Evolutionary conservation across 1,284 basidiomycete species (phyloP), one percentile per base, ranked within the genome.

Genomic region (Melampsora americana): DNA sequence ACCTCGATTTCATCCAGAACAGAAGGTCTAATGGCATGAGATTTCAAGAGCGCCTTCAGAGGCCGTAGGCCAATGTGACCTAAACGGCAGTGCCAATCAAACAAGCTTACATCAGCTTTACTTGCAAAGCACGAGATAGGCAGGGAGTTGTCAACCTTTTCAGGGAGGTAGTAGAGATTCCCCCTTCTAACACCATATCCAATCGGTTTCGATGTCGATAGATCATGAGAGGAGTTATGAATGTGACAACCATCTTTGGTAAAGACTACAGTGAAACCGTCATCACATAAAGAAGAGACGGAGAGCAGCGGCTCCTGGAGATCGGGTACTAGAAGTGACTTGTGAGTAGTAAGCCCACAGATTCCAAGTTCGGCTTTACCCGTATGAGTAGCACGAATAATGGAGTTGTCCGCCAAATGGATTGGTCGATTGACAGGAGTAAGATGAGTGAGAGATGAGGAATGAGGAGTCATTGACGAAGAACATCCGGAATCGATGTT

Each of bases 401-500:
- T n/a, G n/a, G 67, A 69, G n/a, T 59, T 30, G 32, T 67, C 44
- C 11, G 66, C 66, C 3, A 60, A 56, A 42, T 28, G 44, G 26
- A 67, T 44, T 4, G 66, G 18, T 18, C 44, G 48, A 26, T 5
- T 5, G 44, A 18, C 66, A 20, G 46, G 20, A 20, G n/a, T 11
- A 20, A 48, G 46, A 20, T 20, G 20, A 20, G 42, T 16, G 3
- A 67, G 5, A 9, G 3, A 30, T 6, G 3, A 11, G 4, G 28
- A 4, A 14, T 3, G 4, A 23, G 44, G 66, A 3, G 53, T 69
- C 67, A 69, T 69, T 20, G 18, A 56, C 26, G 42, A 4, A 35
- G 67, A 69, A 50, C 67, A 69, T 18, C 67, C 53, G 1, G 53
- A 60, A 32, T 69, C 67, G 1, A 69, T 3, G n/a, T 69, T 69